Evolutionary conservation across 257 asterid species (phyloP).

Genomic region (Anisodus tanguticus): DNA sequence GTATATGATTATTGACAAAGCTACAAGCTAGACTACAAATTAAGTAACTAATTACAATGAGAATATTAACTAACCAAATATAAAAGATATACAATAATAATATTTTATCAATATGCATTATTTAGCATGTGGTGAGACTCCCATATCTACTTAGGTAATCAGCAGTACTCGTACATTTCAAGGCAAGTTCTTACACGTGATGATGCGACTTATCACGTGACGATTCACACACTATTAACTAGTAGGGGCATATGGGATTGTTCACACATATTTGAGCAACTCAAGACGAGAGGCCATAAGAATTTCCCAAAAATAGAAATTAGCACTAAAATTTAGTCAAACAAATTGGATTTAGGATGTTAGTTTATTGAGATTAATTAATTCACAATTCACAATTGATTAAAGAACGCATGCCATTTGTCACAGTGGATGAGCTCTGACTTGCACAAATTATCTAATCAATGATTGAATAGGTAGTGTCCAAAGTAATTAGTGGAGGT

Average conservation of each 20-base stretch:
- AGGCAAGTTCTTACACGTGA: slow-evolving; percentile 5
- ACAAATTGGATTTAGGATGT: background rate
- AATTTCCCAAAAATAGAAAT: background rate
- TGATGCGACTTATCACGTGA: slow-evolving; percentile 7
- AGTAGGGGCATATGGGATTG: background rate
- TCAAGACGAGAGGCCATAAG: background rate
- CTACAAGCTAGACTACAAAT: too few species aligned
- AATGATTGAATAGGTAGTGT: slow-evolving; percentile 8
- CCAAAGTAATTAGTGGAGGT: background rate
- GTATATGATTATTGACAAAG: too few species aligned
- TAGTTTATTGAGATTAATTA: slow-evolving; percentile 4
- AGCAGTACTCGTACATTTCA: background rate
- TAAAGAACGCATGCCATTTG: slow-evolving; percentile 14
- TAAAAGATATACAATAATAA: too few species aligned
- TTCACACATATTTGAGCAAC: background rate
- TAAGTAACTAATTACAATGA: too few species aligned
- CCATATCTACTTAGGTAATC: background rate
- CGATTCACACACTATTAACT: background rate
- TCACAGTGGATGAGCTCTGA: background rate
- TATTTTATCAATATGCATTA: background rate
- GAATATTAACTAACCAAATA: too few species aligned
- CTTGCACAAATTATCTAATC: slow-evolving; percentile 15
- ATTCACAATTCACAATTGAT: background rate
- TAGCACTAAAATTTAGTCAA: background rate
- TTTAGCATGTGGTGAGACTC: background rate